Percentiles rank a stretch among this genome's conserved stretches.
These are phyloP conservation scores for Casaregolazyma suthepensis DNA, from an alignment of 1,139 yeast genomes.

Conservation along the genomic window DNA sequence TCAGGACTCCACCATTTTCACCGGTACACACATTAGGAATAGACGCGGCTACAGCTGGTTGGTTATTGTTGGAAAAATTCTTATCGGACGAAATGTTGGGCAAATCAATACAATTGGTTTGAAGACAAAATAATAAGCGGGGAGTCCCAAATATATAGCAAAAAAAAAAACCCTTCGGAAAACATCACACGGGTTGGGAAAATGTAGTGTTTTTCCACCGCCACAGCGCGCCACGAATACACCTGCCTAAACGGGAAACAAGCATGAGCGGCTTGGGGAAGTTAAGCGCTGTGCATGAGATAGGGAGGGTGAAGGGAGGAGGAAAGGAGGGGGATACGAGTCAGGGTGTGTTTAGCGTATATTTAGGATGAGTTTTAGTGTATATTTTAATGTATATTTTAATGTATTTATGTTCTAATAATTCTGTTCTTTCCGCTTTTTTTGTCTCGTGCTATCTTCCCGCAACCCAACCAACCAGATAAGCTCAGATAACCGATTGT, in stretches of 20 bases:
- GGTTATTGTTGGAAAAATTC: conserved; percentile 1
- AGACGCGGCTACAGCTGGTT: conserved; percentile 1
- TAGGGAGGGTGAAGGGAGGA: not conserved
- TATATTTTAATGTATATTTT: no score
- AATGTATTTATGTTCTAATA: no score
- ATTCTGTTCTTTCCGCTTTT: not conserved
- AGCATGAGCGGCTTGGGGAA: not conserved
- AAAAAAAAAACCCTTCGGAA: not conserved
- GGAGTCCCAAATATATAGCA: not conserved
- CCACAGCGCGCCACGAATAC: not conserved
- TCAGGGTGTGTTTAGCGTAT: no score
- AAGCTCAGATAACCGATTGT: not conserved
- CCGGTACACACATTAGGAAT: conserved; percentile 4
- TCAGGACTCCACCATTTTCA: conserved; percentile 4
- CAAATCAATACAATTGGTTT: conserved; percentile 1
- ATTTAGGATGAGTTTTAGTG: no score
- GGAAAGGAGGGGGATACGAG: not conserved
- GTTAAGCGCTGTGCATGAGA: not conserved
- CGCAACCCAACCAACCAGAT: not conserved
- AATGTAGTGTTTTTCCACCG: not conserved
- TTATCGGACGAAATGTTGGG: conserved; percentile 15
- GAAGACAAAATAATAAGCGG: not conserved
- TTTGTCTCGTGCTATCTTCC: not conserved
- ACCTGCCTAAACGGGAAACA: not conserved
- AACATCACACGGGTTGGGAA: no score